phyloP scores from a whole-genome alignment of 257 asterid species.

The Gentiana dahurica region DNA sequence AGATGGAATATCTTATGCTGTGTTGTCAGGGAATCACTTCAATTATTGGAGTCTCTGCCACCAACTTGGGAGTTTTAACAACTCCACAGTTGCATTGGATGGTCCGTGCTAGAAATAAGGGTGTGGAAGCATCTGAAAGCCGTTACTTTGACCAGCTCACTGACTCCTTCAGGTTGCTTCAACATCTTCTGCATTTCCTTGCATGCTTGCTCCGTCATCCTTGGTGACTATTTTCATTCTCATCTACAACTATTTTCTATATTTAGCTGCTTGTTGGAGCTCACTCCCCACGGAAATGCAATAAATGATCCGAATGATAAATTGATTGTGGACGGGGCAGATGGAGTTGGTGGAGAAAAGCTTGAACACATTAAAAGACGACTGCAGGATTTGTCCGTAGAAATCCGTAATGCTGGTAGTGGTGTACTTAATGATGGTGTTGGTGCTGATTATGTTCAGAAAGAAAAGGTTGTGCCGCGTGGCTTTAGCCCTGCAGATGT shows the following conservation, averaged over 20 bases:
- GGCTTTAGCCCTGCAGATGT: conserved; percentile 54
- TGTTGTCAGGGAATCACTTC: conserved; percentile 55
- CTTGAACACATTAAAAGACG: conserved; percentile 43
- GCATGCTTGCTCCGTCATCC: not conserved
- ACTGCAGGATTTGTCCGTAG: conserved; percentile 41
- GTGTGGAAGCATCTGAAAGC: conserved; percentile 57
- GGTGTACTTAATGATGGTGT: conserved; percentile 87
- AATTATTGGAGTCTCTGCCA: conserved; percentile 46
- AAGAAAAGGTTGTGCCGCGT: conserved; percentile 83
- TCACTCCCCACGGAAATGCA: conserved; percentile 39
- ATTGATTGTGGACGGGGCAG: conserved; percentile 81
- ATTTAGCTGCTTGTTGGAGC: conserved; percentile 62
- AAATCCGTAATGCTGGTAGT: conserved; percentile 68
- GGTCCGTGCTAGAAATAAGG: conserved; percentile 74
- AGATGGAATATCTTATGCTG: too few species aligned
- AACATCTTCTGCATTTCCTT: not conserved
- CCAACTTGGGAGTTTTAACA: conserved; percentile 68
- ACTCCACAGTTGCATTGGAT: conserved; percentile 98
- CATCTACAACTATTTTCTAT: conserved; percentile 1
- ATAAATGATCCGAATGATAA: conserved; percentile 24
- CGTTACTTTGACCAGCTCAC: conserved; percentile 57
- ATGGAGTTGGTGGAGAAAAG: conserved; percentile 94
- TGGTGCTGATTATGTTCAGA: conserved; percentile 97
- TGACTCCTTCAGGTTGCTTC: conserved; percentile 59
- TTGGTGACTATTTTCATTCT: not conserved